A percentile compares a stretch with the other conserved stretches of the same genome.
Evolutionary conservation across 2,329 filamentous ascomycete species (phyloP).

Genomic region (Alternaria brassicicola): DNA sequence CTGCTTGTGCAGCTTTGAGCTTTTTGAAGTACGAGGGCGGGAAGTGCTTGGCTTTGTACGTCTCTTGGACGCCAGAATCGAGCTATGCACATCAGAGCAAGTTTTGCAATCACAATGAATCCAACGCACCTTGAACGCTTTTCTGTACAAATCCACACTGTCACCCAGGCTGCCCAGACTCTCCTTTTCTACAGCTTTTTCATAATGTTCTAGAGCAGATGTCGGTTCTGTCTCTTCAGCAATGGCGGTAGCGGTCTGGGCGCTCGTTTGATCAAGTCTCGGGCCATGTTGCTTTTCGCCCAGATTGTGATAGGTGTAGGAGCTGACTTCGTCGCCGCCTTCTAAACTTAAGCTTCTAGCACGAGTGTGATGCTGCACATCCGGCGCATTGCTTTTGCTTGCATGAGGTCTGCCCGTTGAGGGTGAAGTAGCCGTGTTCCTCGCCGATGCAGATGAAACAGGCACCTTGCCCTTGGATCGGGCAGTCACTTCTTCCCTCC

Average conservation of each 20-base stretch:
- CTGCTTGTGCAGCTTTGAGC: slow-evolving; percentile 22
- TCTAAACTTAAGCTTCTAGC: slow-evolving; percentile 38
- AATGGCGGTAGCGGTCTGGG: slow-evolving; percentile 38
- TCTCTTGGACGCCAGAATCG: slow-evolving; percentile 81
- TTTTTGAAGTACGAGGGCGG: slow-evolving; percentile 62
- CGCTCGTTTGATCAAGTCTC: slow-evolving; percentile 52
- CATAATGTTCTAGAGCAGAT: slow-evolving; percentile 90
- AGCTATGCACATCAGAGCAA: slow-evolving; percentile 60
- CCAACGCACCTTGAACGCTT: slow-evolving; percentile 76
- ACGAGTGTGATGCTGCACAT: slow-evolving; percentile 29
- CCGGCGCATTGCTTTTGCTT: slow-evolving; percentile 33
- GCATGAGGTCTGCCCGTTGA: slow-evolving; percentile 29
- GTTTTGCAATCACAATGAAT: background rate
- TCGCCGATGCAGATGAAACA: slow-evolving; percentile 11
- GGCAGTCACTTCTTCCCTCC: slow-evolving; percentile 77
- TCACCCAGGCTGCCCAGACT: slow-evolving; percentile 84
- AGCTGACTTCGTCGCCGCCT: slow-evolving; percentile 50
- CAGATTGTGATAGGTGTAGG: slow-evolving; percentile 53
- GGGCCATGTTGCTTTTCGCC: slow-evolving; percentile 54
- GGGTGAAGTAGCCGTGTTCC: slow-evolving; percentile 21
- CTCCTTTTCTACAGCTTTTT: slow-evolving; percentile 89
- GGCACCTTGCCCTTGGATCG: slow-evolving; percentile 50
- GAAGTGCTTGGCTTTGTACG: slow-evolving; percentile 91
- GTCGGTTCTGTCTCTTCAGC: slow-evolving; percentile 59
- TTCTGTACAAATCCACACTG: slow-evolving; percentile 84